Conservation (phyloP, 257 asterid species). For the Catharanthus roseus region DNA sequence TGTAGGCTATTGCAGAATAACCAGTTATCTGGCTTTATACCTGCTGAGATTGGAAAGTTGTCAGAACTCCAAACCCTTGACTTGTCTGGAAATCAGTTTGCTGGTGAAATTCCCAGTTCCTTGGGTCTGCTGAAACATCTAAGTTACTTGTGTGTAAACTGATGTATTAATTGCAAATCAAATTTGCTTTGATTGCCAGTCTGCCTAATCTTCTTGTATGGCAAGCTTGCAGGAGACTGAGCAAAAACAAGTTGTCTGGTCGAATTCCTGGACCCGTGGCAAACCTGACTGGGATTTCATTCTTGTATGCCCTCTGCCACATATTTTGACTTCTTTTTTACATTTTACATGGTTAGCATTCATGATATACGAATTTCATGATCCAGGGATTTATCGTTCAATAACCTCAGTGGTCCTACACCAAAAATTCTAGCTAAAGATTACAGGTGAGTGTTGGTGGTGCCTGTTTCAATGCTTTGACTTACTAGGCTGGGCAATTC, state of each 20-base stretch:
- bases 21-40: conserved; percentile 53
- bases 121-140: conserved; percentile 53
- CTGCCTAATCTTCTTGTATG: conserved; percentile 15
- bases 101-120: conserved; percentile 73
- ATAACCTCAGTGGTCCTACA: conserved; percentile 78
- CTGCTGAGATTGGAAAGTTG: conserved; percentile 77
- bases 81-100: conserved; percentile 72
- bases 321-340: conserved; percentile 2
- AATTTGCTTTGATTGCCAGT: conserved; percentile 6
- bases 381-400: conserved; percentile 83
- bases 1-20: conserved; percentile 76
- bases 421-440: conserved; percentile 80
- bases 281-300: conserved; percentile 72
- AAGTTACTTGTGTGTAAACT: conserved; percentile 57
- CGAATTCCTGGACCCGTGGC: conserved; percentile 68
- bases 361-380: conserved; percentile 12
- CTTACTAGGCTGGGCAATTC: neutral
- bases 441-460: conserved; percentile 60
- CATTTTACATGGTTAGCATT: conserved; percentile 12
- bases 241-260: conserved; percentile 78
- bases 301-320: conserved; percentile 69
- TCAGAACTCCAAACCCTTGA: conserved; percentile 67
- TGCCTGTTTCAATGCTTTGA: conserved; percentile 4
- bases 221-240: conserved; percentile 60
- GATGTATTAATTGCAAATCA: conserved; percentile 9